A percentile compares a stretch with the other conserved stretches of the same genome.
Conservation (phyloP, 2,329 filamentous ascomycete genomes). For the Tolypocladium sp. region DNA sequence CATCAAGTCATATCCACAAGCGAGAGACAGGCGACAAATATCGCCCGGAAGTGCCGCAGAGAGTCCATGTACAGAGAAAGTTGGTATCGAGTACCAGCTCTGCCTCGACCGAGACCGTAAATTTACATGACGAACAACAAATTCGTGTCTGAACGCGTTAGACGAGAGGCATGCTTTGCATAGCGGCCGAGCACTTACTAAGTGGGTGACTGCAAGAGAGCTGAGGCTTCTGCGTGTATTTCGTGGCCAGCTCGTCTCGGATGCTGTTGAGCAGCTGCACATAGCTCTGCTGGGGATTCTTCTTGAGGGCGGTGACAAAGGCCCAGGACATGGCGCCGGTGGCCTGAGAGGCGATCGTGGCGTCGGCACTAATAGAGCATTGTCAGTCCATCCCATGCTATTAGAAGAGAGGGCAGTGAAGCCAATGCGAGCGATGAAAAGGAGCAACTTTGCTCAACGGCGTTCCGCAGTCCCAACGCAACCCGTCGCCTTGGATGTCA, state of each 20-base stretch:
- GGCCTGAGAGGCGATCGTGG: conserved; percentile 80
- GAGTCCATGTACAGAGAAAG: neutral
- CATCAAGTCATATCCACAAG: neutral
- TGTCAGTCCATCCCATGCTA: neutral
- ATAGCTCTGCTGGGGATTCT: conserved; percentile 97
- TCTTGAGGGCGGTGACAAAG: conserved; percentile 85
- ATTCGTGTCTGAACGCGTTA: conserved; percentile 39
- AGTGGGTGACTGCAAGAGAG: conserved; percentile 94
- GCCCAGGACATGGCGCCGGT: conserved; percentile 98
- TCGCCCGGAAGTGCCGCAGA: neutral
- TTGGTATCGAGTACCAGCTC: neutral
- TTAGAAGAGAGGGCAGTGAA: neutral
- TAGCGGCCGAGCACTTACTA: conserved; percentile 48
- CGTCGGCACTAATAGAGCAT: conserved; percentile 60
- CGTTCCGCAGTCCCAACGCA: conserved; percentile 26
- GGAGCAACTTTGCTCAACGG: neutral
- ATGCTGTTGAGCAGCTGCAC: conserved; percentile 95
- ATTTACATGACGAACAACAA: conserved; percentile 53
- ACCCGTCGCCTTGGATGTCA: conserved; percentile 36
- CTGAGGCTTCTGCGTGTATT: conserved; percentile 93
- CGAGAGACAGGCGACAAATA: neutral
- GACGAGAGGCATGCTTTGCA: conserved; percentile 2
- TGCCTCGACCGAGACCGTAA: neutral
- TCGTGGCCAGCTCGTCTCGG: conserved; percentile 77
- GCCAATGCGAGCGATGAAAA: neutral